Evolutionary conservation across 495 filamentous ascomycete genomes (phyloP).

Genomic region (Hypoxylon crocopeplum): DNA sequence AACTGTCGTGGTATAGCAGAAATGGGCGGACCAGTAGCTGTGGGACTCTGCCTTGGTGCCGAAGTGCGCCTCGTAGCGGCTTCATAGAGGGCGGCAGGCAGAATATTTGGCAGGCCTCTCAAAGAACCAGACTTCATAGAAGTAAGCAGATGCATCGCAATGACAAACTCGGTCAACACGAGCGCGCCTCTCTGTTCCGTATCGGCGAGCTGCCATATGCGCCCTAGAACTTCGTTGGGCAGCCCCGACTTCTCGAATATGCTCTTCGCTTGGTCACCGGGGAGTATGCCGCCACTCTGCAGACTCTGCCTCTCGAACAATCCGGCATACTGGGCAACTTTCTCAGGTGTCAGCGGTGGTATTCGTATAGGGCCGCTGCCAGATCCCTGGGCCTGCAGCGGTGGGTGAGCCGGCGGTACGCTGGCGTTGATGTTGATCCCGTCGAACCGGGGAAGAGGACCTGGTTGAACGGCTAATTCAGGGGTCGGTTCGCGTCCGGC

Average conservation of each 20-base stretch:
- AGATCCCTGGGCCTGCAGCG: slow-evolving; percentile 69
- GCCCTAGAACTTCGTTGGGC: slow-evolving; percentile 86
- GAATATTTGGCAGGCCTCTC: slow-evolving; percentile 76
- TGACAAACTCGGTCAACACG: slow-evolving; percentile 91
- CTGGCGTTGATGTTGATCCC: slow-evolving; percentile 61
- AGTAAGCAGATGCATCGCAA: slow-evolving; percentile 95
- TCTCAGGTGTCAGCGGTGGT: slow-evolving; percentile 86
- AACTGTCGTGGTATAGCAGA: slow-evolving; percentile 55
- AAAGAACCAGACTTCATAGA: slow-evolving; percentile 86
- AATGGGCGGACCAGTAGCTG: slow-evolving; percentile 42
- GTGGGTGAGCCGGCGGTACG: slow-evolving; percentile 55
- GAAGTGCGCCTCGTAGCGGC: slow-evolving; percentile 77
- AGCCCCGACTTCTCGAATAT: slow-evolving; percentile 94
- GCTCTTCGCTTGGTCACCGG: slow-evolving; percentile 86
- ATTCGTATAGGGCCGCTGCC: slow-evolving; percentile 80
- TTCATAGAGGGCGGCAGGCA: slow-evolving; percentile 89
- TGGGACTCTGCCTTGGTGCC: slow-evolving; percentile 48
- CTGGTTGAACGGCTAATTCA: slow-evolving; percentile 75
- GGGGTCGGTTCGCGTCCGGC: slow-evolving; percentile 78
- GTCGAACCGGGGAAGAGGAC: slow-evolving; percentile 91
- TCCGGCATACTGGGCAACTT: slow-evolving; percentile 82
- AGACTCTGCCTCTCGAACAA: slow-evolving; percentile 89
- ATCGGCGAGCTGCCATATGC: slow-evolving; percentile 94
- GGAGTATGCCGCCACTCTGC: slow-evolving; percentile 74
- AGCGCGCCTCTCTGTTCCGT: slow-evolving; percentile 89